Percentiles rank a stretch among this genome's conserved stretches.
phyloP scores from a whole-genome alignment of 139 green algal genomes.

The Dunaliella primolecta region DNA sequence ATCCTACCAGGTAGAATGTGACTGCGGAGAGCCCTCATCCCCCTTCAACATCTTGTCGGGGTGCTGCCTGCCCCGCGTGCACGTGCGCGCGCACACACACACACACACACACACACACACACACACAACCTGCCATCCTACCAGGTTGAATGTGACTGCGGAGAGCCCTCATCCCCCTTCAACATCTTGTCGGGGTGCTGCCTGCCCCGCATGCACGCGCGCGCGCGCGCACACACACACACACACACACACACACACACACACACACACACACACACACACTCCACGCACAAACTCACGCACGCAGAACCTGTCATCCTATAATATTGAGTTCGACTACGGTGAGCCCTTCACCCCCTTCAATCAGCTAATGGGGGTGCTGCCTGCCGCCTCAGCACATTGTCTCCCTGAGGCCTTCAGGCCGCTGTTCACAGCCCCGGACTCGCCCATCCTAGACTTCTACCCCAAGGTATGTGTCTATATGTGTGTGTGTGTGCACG shows the following conservation, averaged over 20 bases:
- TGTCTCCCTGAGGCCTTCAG: slow-evolving; percentile 68
- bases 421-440: slow-evolving; percentile 73
- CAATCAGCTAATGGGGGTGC: slow-evolving; percentile 97
- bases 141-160: not conserved
- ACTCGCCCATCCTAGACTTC: slow-evolving; percentile 95
- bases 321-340: slow-evolving; percentile 36
- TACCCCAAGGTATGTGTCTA: slow-evolving; percentile 69
- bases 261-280: slow-evolving; percentile 15
- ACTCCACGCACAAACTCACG: not conserved
- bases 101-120: slow-evolving; percentile 21
- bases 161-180: not conserved
- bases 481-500: too few species aligned
- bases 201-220: not conserved
- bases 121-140: not conserved
- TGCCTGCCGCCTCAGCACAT: slow-evolving; percentile 85
- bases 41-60: not conserved
- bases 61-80: not conserved
- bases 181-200: slow-evolving; percentile 3
- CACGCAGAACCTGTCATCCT: slow-evolving; percentile 13
- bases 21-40: not conserved
- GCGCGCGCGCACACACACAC: slow-evolving; percentile 17
- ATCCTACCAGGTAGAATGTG: not conserved
- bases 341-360: slow-evolving; percentile 93
- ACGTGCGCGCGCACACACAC: not conserved
- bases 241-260: not conserved